Evolutionary conservation across 1,139 yeast species (phyloP), one percentile per base, ranked within the genome.

Genomic region (Candida labiduridarum): DNA sequence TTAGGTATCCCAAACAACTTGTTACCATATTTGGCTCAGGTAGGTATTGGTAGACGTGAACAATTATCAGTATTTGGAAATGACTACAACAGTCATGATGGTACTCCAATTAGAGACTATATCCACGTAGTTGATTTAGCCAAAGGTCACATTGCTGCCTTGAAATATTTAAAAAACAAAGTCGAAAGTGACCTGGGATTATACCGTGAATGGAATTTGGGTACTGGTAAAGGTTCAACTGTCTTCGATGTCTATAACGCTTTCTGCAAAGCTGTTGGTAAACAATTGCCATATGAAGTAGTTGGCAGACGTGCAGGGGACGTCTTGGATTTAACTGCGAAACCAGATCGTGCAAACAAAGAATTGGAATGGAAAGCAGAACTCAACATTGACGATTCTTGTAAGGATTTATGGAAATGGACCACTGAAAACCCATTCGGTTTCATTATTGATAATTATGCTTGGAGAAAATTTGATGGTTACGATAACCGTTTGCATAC

Each of bases 41-140:
- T 87, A 15, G 94, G 94, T 14, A 78, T 82, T 52, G 90, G 90
- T 31, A 79, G 89, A 63, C 76, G 89, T 52, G 85, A 83, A 39
- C 83, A 84, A 64, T 75, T 87, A 50, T 70, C 69, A 15, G 80
- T 87, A 6, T 87, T 84, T 62, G 92, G 94, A 49, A 73, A 78
- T 61, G 90, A 87, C 68, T 85, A 85, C 62, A 74, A 79, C 49
- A 79, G 88, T 46, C 80, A 82, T 54, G 94, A 87, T 66, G 94
- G 95, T 44, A 87, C 95, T 12, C 92, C 94, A 29, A 85, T 87
- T 54, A 77, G 96, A 59, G 96, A 89, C 66, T 88, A 89, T 63
- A 82, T 89, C 53, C 94, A 89, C 62, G 95, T 89, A 18, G 82
- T 87, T 51, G 96, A 89, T 64, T 79, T 89, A 54, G 94, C 94